Evolutionary conservation across 2,329 filamentous ascomycete genomes (phyloP).

Genomic region (Moelleriella libera): DNA sequence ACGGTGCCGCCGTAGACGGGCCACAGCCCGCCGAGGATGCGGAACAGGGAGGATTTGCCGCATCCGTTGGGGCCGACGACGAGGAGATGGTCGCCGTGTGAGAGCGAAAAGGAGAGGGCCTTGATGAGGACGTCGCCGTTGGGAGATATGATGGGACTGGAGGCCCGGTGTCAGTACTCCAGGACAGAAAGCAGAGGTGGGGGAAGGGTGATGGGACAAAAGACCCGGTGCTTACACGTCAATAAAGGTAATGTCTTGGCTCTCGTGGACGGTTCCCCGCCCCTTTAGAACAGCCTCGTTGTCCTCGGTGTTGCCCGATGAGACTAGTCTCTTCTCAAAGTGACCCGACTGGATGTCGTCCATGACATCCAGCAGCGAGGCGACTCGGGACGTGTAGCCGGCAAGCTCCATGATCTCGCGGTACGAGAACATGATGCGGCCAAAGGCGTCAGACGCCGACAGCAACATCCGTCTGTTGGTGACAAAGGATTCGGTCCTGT

Average conservation of each 20-base stretch:
- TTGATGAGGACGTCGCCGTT: slow-evolving; percentile 88
- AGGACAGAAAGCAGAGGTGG: too few species aligned
- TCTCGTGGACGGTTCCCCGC: slow-evolving; percentile 70
- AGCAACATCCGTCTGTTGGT: slow-evolving; percentile 88
- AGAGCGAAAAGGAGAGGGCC: slow-evolving; percentile 74
- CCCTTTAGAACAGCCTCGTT: slow-evolving; percentile 74
- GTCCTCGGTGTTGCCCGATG: slow-evolving; percentile 66
- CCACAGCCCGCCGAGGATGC: slow-evolving; percentile 92
- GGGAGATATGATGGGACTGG: slow-evolving; percentile 77
- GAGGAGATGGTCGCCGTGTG: slow-evolving; percentile 76
- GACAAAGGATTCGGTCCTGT: slow-evolving; percentile 66
- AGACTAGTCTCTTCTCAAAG: slow-evolving; percentile 94
- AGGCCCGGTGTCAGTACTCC: slow-evolving; percentile 6
- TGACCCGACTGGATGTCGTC: slow-evolving; percentile 79
- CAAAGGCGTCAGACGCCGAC: slow-evolving; percentile 89
- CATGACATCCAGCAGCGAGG: slow-evolving; percentile 83
- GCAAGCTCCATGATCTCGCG: slow-evolving; percentile 94
- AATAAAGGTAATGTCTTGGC: slow-evolving; percentile 69
- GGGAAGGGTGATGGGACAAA: too few species aligned
- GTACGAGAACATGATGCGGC: slow-evolving; percentile 94
- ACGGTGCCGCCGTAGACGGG: slow-evolving; percentile 93
- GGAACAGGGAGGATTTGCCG: slow-evolving; percentile 90
- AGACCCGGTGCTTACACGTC: slow-evolving; percentile 67
- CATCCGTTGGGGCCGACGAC: slow-evolving; percentile 96
- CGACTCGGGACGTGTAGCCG: slow-evolving; percentile 86